Percentiles rank a stretch among this genome's conserved stretches.
Conservation (phyloP, 1,284 basidiomycete species). For the Leccinum fuscescens region DNA sequence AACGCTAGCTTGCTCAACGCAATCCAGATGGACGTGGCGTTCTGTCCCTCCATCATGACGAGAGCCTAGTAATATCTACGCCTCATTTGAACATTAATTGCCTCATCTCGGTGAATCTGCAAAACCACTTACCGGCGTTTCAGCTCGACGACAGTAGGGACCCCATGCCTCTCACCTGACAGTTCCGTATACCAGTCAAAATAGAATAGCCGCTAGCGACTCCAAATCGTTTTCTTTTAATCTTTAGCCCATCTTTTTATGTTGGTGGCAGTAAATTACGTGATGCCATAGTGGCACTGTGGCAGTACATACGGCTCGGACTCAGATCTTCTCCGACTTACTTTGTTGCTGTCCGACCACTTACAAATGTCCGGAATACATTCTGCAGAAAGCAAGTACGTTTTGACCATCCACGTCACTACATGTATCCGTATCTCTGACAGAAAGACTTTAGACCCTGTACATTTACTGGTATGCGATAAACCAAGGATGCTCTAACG, state of each 20-base stretch:
- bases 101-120: not conserved
- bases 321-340: not conserved
- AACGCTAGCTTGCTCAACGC: not conserved
- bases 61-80: too few species aligned
- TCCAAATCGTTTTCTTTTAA: not conserved
- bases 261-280: not conserved
- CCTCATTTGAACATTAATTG: too few species aligned
- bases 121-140: not conserved
- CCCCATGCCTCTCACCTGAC: not conserved
- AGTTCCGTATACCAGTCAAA: not conserved
- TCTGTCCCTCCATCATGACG: not conserved
- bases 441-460: conserved; percentile 5
- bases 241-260: too few species aligned
- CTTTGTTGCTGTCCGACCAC: not conserved
- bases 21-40: not conserved
- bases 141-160: too few species aligned
- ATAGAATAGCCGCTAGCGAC: too few species aligned
- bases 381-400: conserved; percentile 1
- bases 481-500: not conserved
- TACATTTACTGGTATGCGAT: conserved; percentile 13
- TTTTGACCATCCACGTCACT: not conserved
- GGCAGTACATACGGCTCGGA: not conserved
- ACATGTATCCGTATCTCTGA: not conserved
- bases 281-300: not conserved
- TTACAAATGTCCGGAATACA: not conserved